Evolutionary conservation across 2,329 filamentous ascomycete species (phyloP).

Genomic region (Fusarium graminum): DNA sequence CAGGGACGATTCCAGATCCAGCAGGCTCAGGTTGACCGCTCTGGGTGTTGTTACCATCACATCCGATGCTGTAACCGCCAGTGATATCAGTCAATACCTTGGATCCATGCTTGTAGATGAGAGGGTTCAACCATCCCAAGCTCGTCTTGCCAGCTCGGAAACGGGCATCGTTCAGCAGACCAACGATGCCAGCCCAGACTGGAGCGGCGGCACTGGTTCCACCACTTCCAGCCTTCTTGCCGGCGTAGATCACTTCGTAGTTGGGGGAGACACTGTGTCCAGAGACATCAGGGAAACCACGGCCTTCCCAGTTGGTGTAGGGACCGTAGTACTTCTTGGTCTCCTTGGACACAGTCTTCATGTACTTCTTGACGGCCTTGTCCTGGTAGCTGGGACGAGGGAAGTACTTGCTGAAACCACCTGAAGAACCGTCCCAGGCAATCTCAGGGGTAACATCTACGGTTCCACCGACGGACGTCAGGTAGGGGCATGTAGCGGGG

Average conservation of each 20-base stretch:
- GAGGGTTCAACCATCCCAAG: conserved; percentile 65
- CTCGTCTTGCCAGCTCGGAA: conserved; percentile 58
- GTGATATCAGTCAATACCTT: conserved; percentile 46
- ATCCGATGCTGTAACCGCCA: conserved; percentile 52
- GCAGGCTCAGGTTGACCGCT: conserved; percentile 18
- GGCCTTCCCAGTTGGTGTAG: conserved; percentile 55
- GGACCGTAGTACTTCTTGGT: conserved; percentile 53
- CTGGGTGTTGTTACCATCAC: conserved; percentile 47
- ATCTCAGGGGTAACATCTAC: conserved; percentile 61
- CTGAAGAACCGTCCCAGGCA: conserved; percentile 59
- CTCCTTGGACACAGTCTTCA: conserved; percentile 53
- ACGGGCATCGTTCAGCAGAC: conserved; percentile 62
- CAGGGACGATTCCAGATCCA: conserved; percentile 32
- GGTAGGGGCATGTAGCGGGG: conserved; percentile 59
- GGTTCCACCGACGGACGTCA: conserved; percentile 67
- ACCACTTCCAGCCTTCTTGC: conserved; percentile 41
- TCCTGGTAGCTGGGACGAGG: conserved; percentile 62
- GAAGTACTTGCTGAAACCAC: conserved; percentile 65
- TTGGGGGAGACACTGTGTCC: conserved; percentile 64
- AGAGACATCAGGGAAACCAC: conserved; percentile 61
- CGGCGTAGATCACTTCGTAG: conserved; percentile 57
- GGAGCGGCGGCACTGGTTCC: conserved; percentile 63
- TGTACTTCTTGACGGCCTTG: conserved; percentile 55
- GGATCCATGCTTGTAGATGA: conserved; percentile 53
- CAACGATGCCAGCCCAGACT: conserved; percentile 62